Percentiles rank a stretch among this genome's conserved stretches.
Conservation (phyloP, 2,329 filamentous ascomycete species). For the Colletotrichum lupini region DNA sequence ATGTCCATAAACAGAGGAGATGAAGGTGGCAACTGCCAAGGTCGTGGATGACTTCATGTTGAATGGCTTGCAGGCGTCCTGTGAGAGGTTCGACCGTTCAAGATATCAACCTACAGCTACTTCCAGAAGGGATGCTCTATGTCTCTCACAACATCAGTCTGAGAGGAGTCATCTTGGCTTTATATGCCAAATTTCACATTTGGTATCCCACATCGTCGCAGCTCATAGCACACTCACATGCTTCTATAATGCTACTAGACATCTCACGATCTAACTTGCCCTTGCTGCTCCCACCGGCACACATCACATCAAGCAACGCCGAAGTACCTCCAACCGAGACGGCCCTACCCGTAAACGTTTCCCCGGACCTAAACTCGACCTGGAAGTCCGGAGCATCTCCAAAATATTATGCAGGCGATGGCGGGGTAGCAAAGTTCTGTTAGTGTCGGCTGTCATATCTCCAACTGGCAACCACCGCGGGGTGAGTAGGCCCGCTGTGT, state of each 20-base stretch:
- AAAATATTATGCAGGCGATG: slow-evolving; percentile 22
- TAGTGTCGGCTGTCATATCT: slow-evolving; percentile 28
- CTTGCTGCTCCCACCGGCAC: neutral
- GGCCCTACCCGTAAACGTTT: slow-evolving; percentile 24
- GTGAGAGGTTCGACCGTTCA: neutral
- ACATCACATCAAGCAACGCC: slow-evolving; percentile 15
- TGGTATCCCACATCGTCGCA: neutral
- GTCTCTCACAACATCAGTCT: neutral
- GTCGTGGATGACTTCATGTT: neutral
- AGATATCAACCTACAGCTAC: neutral
- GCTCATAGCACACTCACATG: neutral
- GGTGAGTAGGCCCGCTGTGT: slow-evolving; percentile 16
- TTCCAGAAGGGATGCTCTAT: no score
- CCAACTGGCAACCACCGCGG: slow-evolving; percentile 28
- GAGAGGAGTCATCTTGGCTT: neutral
- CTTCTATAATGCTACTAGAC: neutral
- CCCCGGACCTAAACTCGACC: slow-evolving; percentile 25
- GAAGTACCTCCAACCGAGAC: slow-evolving; percentile 31
- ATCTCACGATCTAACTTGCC: neutral
- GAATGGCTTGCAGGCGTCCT: neutral
- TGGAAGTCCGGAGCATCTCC: slow-evolving; percentile 19
- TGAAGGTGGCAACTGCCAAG: neutral
- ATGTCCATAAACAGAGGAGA: slow-evolving; percentile 47
- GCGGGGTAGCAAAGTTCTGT: slow-evolving; percentile 14
- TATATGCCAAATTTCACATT: neutral